Conservation (phyloP, 371 early-diverging fungal species). For the Rhizopus sp. region DNA sequence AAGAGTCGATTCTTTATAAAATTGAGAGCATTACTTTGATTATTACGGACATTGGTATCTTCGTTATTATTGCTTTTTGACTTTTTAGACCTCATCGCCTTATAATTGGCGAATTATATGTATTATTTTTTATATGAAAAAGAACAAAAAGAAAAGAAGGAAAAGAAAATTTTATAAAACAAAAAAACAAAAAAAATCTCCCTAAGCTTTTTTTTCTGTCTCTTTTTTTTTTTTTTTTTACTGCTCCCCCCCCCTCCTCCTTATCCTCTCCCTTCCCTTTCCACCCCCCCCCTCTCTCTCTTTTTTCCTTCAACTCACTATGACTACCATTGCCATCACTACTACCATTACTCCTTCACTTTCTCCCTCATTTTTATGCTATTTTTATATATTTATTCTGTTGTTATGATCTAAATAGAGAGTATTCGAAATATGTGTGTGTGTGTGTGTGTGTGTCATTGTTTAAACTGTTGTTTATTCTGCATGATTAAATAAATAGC, state of each 20-base stretch:
- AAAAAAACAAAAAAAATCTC: conserved; percentile 15
- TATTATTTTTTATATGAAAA: conserved; percentile 2
- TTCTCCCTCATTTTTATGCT: too few relatives aligned
- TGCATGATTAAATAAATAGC: conserved; percentile 78
- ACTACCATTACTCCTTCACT: too few relatives aligned
- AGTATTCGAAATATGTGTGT: too few relatives aligned
- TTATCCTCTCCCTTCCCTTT: neutral
- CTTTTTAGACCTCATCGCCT: conserved; percentile 29
- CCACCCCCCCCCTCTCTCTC: too few relatives aligned
- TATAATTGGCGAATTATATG: conserved; percentile 12
- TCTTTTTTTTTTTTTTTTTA: neutral
- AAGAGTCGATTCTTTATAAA: conserved; percentile 29
- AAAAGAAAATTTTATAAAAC: conserved; percentile 11
- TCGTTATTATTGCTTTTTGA: conserved; percentile 5
- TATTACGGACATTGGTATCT: neutral
- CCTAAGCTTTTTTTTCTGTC: neutral
- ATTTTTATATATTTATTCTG: too few relatives aligned
- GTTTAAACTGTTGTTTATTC: conserved; percentile 21
- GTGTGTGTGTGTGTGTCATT: too few relatives aligned
- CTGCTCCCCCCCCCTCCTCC: conserved; percentile 2
- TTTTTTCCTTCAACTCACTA: too few relatives aligned
- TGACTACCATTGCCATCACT: too few relatives aligned
- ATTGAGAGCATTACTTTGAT: conserved; percentile 19
- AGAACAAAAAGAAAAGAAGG: conserved; percentile 2
- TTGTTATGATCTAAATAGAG: too few relatives aligned